phyloP scores from a whole-genome alignment of 179 eudicot genomes.

The Gypsophila paniculata region DNA sequence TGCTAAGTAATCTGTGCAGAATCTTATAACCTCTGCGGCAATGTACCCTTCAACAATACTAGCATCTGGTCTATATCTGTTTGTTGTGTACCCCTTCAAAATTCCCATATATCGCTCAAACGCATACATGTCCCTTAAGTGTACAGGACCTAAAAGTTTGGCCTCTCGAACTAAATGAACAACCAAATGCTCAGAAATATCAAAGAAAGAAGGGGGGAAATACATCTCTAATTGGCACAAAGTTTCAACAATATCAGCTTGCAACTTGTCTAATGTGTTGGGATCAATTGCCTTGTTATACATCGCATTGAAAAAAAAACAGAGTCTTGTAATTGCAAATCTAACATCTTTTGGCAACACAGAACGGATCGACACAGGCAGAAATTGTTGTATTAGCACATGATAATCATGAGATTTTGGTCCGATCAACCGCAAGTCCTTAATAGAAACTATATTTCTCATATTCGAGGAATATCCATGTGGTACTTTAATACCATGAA shows the following conservation, averaged over 20 bases:
- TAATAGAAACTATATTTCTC: not conserved
- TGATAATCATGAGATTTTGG: conserved; percentile 23
- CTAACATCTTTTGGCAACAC: not conserved
- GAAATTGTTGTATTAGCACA: conserved; percentile 10
- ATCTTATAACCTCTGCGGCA: not conserved
- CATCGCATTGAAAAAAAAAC: conserved; percentile 6
- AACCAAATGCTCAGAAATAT: not conserved
- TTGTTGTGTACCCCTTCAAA: not conserved
- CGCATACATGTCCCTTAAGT: not conserved
- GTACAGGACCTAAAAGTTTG: not conserved
- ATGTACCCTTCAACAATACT: not conserved
- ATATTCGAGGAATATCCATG: conserved; percentile 3
- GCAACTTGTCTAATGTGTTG: not conserved
- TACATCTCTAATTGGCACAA: conserved; percentile 6
- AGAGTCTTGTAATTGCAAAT: not conserved
- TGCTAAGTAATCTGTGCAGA: not conserved
- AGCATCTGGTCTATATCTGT: not conserved
- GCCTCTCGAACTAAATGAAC: not conserved
- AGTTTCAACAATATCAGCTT: not conserved
- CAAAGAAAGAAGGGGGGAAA: conserved; percentile 6
- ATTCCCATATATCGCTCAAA: not conserved
- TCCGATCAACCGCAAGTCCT: not conserved
- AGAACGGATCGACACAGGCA: not conserved
- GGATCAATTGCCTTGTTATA: conserved; percentile 4
- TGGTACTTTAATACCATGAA: conserved; percentile 1